Base-by-base conservation (phyloP, 495 filamentous ascomycete species). In the Cryomyces minteri region DNA sequence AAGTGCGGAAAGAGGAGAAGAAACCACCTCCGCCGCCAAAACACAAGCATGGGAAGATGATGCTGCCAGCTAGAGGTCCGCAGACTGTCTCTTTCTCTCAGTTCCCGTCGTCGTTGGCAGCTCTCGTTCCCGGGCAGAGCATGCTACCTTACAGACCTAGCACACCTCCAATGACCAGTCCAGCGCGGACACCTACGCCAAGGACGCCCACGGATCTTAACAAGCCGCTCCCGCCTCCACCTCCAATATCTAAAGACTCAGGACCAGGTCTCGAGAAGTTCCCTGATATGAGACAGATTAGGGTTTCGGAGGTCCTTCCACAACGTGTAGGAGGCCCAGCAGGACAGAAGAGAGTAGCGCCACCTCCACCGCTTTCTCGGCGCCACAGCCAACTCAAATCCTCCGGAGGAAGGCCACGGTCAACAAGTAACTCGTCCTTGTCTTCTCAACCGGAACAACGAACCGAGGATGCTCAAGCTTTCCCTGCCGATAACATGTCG, bases 81-180 rank as follows among this genome's bases (percentile, higher is more conserved):
- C 58, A 62, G 48, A 58, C 53, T 0, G 61, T 63, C 4, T 57
- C 57, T 4, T 63, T 63, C 45, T 45, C 53, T 14, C 55, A 60
- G 18, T 63, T 63, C 46, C 54, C 56, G 2, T 49, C 53, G 4
- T 50, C 52, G 0, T 41, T 54, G 12, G 43, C 55, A 11, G 39
- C 52, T 6, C 25, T 46, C 10, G 40, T 42, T 10, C 46, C 49
- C 34, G 32, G 47, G 39, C 10, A 41, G 11, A 25, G 18, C 18
- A 25, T 25, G 18, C 18, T 25, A 25, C 18, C 18, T 25, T 25
- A 25, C 18, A 2, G 18, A 25, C 18, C 18, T 2, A 25, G 1
- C 18, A 32, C 6, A 11, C 29, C 45, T 36, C 43, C 31, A 32
- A 40, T 43, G 0, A 29, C 40, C 11, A 30, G 11, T 30, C 8